These are phyloP conservation scores for Candida suzukii DNA, from an alignment of 805 yeast genomes.

Conservation along the genomic window DNA sequence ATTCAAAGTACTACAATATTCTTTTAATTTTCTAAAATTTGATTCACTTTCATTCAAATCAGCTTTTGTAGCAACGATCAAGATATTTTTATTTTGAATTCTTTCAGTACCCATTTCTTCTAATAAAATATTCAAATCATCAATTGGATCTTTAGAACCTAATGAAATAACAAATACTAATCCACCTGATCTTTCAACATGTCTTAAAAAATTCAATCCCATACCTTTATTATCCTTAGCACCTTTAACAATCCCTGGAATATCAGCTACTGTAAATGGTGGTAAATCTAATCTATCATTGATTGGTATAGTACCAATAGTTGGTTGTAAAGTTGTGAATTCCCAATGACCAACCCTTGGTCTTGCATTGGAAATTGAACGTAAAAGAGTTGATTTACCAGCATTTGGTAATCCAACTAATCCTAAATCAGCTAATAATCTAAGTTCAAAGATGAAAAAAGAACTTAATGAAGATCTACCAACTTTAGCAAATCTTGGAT, in stretches of 20 bases:
- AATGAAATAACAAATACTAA: slow-evolving; percentile 80
- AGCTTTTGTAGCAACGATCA: slow-evolving; percentile 92
- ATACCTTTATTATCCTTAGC: slow-evolving; percentile 83
- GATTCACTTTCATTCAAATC: slow-evolving; percentile 55
- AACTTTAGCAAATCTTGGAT: slow-evolving; percentile 79
- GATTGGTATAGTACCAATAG: slow-evolving; percentile 73
- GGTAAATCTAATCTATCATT: slow-evolving; percentile 49
- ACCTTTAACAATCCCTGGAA: slow-evolving; percentile 91
- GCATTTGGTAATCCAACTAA: slow-evolving; percentile 95
- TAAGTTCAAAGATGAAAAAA: slow-evolving; percentile 73
- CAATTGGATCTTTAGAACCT: slow-evolving; percentile 58
- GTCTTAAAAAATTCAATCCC: slow-evolving; percentile 90
- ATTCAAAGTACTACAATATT: slow-evolving; percentile 27
- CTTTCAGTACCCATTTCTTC: slow-evolving; percentile 67
- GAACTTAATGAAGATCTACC: slow-evolving; percentile 70
- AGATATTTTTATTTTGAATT: slow-evolving; percentile 49
- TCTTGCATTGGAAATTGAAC: slow-evolving; percentile 82
- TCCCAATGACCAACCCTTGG: slow-evolving; percentile 97
- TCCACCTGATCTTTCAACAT: slow-evolving; percentile 87
- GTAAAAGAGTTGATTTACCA: slow-evolving; percentile 83
- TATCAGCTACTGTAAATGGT: slow-evolving; percentile 91
- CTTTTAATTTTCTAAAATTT: slow-evolving; percentile 38
- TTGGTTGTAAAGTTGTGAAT: slow-evolving; percentile 89
- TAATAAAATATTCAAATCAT: slow-evolving; percentile 55
- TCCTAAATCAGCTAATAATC: slow-evolving; percentile 87